A percentile compares a stretch with the other conserved stretches of the same genome.
These are phyloP conservation scores for Curvularia eragrostidis DNA, from an alignment of 2,329 filamentous ascomycete species.

Conservation along the genomic window DNA sequence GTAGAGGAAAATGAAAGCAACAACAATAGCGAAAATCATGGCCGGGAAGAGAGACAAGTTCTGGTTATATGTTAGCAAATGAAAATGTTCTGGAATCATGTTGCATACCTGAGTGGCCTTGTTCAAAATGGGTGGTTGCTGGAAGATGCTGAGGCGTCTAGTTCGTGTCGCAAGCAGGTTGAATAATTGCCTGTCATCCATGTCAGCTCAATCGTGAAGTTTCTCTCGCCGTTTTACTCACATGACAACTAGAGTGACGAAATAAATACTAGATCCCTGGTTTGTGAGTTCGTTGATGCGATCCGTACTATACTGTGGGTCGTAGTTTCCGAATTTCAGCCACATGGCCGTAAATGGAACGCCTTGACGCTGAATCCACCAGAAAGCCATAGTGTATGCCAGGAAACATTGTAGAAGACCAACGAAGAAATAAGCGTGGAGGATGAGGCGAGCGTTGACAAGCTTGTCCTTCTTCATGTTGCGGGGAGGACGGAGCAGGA, in stretches of 20 bases:
- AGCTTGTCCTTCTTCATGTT: conserved; percentile 73
- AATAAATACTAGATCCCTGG: conserved; percentile 76
- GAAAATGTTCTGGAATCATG: neutral
- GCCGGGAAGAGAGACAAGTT: conserved; percentile 75
- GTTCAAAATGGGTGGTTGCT: conserved; percentile 72
- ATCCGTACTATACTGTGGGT: conserved; percentile 32
- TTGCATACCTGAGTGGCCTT: conserved; percentile 56
- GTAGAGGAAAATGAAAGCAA: conserved; percentile 72
- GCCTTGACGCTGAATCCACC: conserved; percentile 53
- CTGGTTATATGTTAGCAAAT: conserved; percentile 39
- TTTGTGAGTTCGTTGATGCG: conserved; percentile 60
- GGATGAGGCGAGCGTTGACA: conserved; percentile 74
- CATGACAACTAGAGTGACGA: conserved; percentile 82
- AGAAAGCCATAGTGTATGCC: conserved; percentile 56
- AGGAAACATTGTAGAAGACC: conserved; percentile 60
- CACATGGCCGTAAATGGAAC: conserved; percentile 71
- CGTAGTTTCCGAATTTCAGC: conserved; percentile 58
- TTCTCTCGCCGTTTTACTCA: conserved; percentile 45
- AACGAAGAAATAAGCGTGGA: conserved; percentile 75
- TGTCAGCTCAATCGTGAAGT: conserved; percentile 11
- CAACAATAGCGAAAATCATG: conserved; percentile 70
- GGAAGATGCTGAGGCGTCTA: conserved; percentile 67
- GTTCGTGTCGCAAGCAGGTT: conserved; percentile 74
- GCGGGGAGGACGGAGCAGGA: conserved; percentile 72
- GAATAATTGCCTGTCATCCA: conserved; percentile 69